Percentiles rank a stretch among this genome's conserved stretches.
phyloP scores from a whole-genome alignment of 2,329 filamentous ascomycete species.

The Apiospora rasikravindrae region DNA sequence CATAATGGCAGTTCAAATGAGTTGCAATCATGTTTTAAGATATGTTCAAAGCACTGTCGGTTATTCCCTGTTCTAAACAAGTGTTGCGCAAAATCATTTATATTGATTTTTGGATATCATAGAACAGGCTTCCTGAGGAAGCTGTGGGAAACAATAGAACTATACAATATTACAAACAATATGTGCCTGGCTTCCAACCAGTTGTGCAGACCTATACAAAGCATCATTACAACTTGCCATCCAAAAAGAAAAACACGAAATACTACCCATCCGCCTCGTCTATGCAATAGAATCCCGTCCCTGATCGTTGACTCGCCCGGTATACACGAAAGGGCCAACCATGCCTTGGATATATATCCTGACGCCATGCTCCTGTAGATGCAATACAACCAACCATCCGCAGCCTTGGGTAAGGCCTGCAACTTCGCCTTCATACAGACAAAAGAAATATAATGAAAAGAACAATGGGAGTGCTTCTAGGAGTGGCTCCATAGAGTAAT shows the following conservation, averaged over 20 bases:
- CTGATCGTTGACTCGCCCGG: neutral
- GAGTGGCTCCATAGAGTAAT: neutral
- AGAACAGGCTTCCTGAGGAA: neutral
- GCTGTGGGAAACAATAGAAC: neutral
- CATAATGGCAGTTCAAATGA: neutral
- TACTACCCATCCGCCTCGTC: neutral
- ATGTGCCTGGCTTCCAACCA: neutral
- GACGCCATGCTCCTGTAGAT: conserved; percentile 7
- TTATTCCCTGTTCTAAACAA: too few species aligned
- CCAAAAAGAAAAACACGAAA: neutral
- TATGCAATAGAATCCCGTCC: neutral
- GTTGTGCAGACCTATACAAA: neutral
- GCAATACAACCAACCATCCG: neutral
- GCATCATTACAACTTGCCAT: neutral
- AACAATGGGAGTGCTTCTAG: neutral
- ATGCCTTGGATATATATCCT: neutral
- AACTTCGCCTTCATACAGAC: neutral
- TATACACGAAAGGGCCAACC: neutral
- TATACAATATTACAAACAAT: conserved; percentile 1
- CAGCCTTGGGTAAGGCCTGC: neutral
- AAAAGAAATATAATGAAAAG: neutral
- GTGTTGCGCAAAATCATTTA: neutral
- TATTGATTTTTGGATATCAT: neutral
- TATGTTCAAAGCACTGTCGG: too few species aligned
- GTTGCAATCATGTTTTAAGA: neutral